Percentiles rank a stretch among this genome's conserved stretches.
Conservation (phyloP, 2,329 filamentous ascomycete species). For the Fusarium sp. region DNA sequence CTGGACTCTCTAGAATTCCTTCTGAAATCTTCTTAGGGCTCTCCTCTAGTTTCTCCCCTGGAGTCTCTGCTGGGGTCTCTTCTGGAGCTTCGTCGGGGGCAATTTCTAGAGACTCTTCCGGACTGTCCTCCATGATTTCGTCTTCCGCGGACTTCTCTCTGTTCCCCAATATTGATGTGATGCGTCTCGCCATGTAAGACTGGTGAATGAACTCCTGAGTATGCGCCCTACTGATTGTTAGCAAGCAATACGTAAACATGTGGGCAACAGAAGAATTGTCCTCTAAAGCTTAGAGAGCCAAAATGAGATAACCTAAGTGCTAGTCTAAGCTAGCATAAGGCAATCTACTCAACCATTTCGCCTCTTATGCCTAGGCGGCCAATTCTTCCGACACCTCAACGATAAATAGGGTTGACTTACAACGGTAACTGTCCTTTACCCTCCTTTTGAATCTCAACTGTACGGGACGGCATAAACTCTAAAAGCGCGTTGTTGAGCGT, state of each 20-base stretch:
- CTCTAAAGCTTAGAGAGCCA: too few species aligned
- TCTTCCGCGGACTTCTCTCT: neutral
- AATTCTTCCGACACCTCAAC: neutral
- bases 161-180: neutral
- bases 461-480: neutral
- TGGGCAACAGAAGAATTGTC: neutral
- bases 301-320: neutral
- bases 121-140: neutral
- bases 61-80: too few species aligned
- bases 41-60: too few species aligned
- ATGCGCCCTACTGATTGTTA: neutral
- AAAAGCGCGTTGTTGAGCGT: neutral
- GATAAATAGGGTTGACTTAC: neutral
- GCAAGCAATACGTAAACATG: neutral
- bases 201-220: neutral
- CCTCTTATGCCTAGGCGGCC: neutral
- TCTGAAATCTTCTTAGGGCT: too few species aligned
- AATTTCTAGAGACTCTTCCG: too few species aligned
- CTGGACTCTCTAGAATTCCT: too few species aligned
- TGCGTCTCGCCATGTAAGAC: neutral
- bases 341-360: neutral
- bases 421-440: accelerated
- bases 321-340: neutral
- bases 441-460: too few species aligned
- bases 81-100: too few species aligned